phyloP scores from a whole-genome alignment of 352 stramenopile genomes.

The Phytopythium ostracodes region DNA sequence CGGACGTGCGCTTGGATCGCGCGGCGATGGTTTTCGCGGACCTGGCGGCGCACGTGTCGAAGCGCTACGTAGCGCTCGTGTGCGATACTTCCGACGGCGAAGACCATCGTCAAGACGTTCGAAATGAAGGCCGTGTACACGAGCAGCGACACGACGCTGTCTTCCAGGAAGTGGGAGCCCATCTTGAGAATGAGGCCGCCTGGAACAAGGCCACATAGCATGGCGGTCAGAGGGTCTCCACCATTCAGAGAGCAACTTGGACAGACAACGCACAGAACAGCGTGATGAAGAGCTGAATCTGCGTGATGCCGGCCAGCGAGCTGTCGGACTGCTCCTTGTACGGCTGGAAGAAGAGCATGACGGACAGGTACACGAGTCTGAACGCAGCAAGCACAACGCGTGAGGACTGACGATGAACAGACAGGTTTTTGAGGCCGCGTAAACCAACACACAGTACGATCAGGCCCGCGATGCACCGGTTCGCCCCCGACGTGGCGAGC shows the following conservation, averaged over 20 bases:
- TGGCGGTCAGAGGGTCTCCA: neutral
- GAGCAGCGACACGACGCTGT: slow-evolving; percentile 40
- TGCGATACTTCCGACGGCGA: slow-evolving; percentile 49
- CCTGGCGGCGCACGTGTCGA: slow-evolving; percentile 32
- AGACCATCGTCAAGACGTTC: slow-evolving; percentile 47
- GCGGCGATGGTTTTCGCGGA: slow-evolving; percentile 40
- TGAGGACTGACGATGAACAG: neutral
- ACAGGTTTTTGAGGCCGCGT: too few species aligned
- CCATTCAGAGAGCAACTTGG: neutral
- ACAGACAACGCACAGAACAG: slow-evolving; percentile 51
- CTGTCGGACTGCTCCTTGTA: slow-evolving; percentile 64
- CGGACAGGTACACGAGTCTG: slow-evolving; percentile 71
- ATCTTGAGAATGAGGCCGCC: slow-evolving; percentile 69
- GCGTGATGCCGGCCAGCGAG: slow-evolving; percentile 49
- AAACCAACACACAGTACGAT: slow-evolving; percentile 69
- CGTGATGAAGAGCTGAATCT: slow-evolving; percentile 79
- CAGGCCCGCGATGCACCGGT: slow-evolving; percentile 64
- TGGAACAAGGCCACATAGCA: too few species aligned
- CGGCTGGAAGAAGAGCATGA: slow-evolving; percentile 69
- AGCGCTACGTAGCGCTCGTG: slow-evolving; percentile 28
- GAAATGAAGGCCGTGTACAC: slow-evolving; percentile 47
- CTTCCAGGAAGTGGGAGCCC: slow-evolving; percentile 39
- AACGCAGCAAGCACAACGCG: neutral
- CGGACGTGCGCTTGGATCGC: slow-evolving; percentile 38
- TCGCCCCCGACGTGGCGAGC: slow-evolving; percentile 55